phyloP scores from a whole-genome alignment of 1,284 basidiomycete genomes.

The Ceratobasidium sp. region DNA sequence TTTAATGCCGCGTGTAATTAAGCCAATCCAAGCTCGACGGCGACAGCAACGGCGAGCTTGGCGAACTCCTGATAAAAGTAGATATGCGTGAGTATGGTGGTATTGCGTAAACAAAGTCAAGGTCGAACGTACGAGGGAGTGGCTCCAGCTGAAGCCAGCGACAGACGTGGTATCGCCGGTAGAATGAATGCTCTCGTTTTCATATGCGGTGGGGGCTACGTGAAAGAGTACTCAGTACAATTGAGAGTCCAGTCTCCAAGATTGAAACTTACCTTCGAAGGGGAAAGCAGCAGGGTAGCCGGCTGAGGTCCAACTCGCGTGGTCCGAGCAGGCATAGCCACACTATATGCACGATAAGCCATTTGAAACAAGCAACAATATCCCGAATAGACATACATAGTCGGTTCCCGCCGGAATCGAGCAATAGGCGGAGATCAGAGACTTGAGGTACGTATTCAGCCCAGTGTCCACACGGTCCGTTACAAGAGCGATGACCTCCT shows the following conservation, averaged over 20 bases:
- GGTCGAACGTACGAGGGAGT: slow-evolving; percentile 52
- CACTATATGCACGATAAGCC: slow-evolving; percentile 56
- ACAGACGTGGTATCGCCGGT: slow-evolving; percentile 63
- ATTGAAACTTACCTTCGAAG: slow-evolving; percentile 51
- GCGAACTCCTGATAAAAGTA: slow-evolving; percentile 58
- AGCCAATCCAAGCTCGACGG: slow-evolving; percentile 58
- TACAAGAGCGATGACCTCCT: slow-evolving; percentile 65
- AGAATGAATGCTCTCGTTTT: slow-evolving; percentile 64
- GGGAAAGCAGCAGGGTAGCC: slow-evolving; percentile 61
- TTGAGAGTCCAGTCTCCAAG: slow-evolving; percentile 36
- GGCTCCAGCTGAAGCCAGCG: slow-evolving; percentile 64
- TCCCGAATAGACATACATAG: background rate
- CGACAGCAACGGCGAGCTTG: slow-evolving; percentile 65
- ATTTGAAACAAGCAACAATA: slow-evolving; percentile 6
- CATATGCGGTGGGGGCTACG: slow-evolving; percentile 49
- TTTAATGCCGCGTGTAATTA: background rate
- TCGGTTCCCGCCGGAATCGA: slow-evolving; percentile 32
- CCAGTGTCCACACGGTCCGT: slow-evolving; percentile 60
- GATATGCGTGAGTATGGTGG: too few species aligned
- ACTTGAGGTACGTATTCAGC: slow-evolving; percentile 60
- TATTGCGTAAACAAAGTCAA: background rate
- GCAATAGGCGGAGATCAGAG: slow-evolving; percentile 25
- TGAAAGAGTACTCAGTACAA: slow-evolving; percentile 47
- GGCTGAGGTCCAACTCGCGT: slow-evolving; percentile 60
- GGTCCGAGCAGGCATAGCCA: slow-evolving; percentile 68